Conservation (phyloP, 2,329 filamentous ascomycete species). For the Colletotrichum coccodes region DNA sequence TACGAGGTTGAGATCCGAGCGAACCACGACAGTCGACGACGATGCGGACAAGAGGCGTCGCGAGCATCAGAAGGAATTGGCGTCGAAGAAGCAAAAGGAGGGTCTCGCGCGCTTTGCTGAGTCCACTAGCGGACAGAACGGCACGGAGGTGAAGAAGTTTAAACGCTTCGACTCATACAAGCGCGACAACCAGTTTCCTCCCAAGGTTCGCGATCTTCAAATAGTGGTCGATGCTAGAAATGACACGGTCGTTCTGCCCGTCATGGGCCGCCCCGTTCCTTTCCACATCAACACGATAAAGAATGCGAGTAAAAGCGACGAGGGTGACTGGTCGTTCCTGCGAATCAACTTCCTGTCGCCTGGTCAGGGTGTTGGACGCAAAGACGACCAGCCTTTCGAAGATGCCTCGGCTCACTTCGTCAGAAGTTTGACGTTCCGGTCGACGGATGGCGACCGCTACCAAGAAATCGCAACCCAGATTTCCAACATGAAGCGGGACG, state of each 20-base stretch:
- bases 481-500: constrained; percentile 94
- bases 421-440: constrained; percentile 93
- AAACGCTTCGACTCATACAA: constrained; percentile 99
- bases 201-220: constrained; percentile 83
- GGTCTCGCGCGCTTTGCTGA: constrained; percentile 88
- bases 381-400: constrained; percentile 98
- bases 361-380: constrained; percentile 94
- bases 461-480: constrained; percentile 93
- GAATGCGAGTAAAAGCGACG: constrained; percentile 97
- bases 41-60: constrained; percentile 88
- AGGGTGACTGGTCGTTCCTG: constrained; percentile 92
- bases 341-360: constrained; percentile 98
- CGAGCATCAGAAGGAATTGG: constrained; percentile 91
- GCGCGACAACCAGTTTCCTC: constrained; percentile 91
- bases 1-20: constrained; percentile 90
- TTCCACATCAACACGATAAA: constrained; percentile 99
- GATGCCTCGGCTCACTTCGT: constrained; percentile 96
- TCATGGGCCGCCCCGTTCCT: constrained; percentile 96
- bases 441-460: constrained; percentile 87
- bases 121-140: constrained; percentile 85
- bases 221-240: constrained; percentile 94
- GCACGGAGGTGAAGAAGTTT: constrained; percentile 96
- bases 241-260: constrained; percentile 88
- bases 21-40: constrained; percentile 87
- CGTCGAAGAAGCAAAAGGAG: constrained; percentile 88